Conservation (phyloP, 176 grass and related monocot genomes). For the Oryza meyeriana region DNA sequence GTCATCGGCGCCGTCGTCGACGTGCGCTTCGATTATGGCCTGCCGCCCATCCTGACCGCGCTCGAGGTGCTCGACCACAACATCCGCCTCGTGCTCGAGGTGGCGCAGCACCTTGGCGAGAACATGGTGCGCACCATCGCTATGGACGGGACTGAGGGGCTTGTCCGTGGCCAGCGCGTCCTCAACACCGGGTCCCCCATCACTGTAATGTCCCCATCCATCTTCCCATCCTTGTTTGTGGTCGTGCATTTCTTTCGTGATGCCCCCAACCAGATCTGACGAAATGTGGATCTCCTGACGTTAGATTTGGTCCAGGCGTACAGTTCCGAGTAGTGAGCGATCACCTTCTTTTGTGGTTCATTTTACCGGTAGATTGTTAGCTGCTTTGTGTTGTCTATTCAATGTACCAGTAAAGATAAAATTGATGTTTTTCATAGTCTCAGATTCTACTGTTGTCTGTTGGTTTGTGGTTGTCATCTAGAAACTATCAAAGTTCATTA, state of each 20-base stretch:
- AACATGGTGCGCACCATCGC: constrained; percentile 96
- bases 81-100: constrained; percentile 94
- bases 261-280: constrained; percentile 15
- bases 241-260: constrained; percentile 21
- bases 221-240: neutral
- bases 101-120: constrained; percentile 94
- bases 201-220: constrained; percentile 51
- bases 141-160: constrained; percentile 97
- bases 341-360: neutral
- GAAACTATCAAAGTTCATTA: too few species aligned
- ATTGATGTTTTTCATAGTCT: neutral
- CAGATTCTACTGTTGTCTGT: neutral
- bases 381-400: neutral
- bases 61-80: constrained; percentile 95
- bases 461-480: neutral
- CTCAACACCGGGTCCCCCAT: constrained; percentile 97
- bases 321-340: neutral
- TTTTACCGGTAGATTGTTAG: neutral
- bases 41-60: constrained; percentile 96
- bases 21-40: constrained; percentile 80
- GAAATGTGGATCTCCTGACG: constrained; percentile 19
- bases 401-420: neutral
- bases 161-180: constrained; percentile 91
- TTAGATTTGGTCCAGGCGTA: constrained; percentile 5
- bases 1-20: constrained; percentile 98